Evolutionary conservation across 306 rosid genomes (phyloP).

Genomic region (Potentilla sterilis): DNA sequence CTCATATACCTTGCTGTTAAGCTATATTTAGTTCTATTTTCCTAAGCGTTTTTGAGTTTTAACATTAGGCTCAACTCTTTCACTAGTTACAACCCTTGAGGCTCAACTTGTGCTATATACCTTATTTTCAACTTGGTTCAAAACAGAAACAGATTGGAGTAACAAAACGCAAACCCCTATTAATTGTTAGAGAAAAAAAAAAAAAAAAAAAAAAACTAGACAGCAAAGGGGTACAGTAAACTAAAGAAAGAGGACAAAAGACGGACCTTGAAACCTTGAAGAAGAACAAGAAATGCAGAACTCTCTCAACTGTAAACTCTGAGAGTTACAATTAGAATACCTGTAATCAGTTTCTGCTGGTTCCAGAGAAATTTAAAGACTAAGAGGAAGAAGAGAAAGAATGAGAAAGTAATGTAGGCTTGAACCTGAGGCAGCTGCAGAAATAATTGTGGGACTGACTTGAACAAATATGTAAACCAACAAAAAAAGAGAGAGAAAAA

Average conservation of each 20-base stretch:
- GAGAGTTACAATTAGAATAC: neutral
- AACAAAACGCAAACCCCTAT: neutral
- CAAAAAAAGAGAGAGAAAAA: neutral
- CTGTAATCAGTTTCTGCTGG: neutral
- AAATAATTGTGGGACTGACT: neutral
- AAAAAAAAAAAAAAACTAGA: neutral
- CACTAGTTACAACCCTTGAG: neutral
- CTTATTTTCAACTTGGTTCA: neutral
- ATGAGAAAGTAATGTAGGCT: neutral
- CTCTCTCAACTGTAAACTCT: neutral
- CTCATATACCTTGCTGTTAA: neutral
- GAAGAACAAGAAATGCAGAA: constrained; percentile 2
- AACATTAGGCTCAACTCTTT: neutral
- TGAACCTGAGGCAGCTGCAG: neutral
- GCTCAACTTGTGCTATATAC: neutral
- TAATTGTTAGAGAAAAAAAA: too few relatives aligned
- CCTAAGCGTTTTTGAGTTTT: neutral
- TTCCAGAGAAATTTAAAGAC: neutral
- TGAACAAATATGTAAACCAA: neutral
- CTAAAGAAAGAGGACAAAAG: neutral
- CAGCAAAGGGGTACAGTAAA: neutral
- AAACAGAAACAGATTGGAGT: neutral
- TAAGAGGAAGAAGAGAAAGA: neutral
- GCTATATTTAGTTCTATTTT: neutral
- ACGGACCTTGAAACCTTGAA: neutral